Base-by-base conservation (phyloP, 768 basidiomycete species). In the Udeniomyces megalosporus region DNA sequence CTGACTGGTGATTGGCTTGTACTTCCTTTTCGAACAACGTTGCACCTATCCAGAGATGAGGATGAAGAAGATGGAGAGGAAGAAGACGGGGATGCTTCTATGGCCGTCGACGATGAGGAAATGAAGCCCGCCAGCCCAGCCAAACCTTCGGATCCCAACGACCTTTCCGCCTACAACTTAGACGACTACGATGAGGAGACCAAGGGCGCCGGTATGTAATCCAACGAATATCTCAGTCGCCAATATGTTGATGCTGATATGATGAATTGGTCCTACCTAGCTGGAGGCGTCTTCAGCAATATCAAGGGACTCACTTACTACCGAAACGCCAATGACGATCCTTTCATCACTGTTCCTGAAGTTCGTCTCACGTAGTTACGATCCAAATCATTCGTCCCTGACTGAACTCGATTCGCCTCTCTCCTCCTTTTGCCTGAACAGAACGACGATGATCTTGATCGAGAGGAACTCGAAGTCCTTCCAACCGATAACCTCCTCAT, bases 291-390 rank as follows among this genome's bases (percentile, higher is more conserved):
- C 20, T 99, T 99, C 75, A 89, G 85, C 73, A 92, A 88, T 69
- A 89, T 97, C 74, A 93, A 95, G 71, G 93, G 92, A 20, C 76
- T 99, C 55, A 85, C 85, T 24, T 93, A 87, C 71, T 91, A 96
- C 73, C 81, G 83, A 56, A 83, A 90, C 68, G 90, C 91, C 69
- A 80, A 86, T 58, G 89, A 96, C 38, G 95, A 99, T 74, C 95
- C 95, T 0, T 97, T 92, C 70, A 86, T 99, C 68, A 97, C 93
- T 0, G 74, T 97, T 44, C 92, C 95, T 79, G 88, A 91, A 69
- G 91, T 88, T 69, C 46, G 81, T 72, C 47, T 17, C 11, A n/a
- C n/a, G 14, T 44, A 20, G 28, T 24, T 17, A 31, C 26, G 29
- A 20, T 38, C 26, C 50, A 59, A 58, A 46, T 44, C 61, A 49